Evolutionary conservation across 2,329 filamentous ascomycete species (phyloP).

Genomic region (Paraphoma chrysanthemicola): DNA sequence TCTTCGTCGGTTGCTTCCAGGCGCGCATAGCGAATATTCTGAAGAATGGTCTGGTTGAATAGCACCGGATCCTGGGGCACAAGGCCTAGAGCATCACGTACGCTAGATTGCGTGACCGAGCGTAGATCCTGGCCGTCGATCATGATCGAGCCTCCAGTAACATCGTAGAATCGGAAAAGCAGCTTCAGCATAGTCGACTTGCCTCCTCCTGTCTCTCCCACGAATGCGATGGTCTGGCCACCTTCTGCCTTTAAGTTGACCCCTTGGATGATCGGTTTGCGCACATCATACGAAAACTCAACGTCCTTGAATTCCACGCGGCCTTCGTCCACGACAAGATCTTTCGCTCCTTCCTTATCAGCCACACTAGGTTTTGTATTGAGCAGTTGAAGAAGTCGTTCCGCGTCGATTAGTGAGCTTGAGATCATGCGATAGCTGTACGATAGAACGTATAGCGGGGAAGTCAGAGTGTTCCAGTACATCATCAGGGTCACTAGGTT

Average conservation of each 20-base stretch:
- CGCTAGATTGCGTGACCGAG: constrained; percentile 63
- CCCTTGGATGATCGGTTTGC: constrained; percentile 59
- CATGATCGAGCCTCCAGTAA: constrained; percentile 59
- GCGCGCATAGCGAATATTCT: constrained; percentile 70
- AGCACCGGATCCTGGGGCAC: constrained; percentile 70
- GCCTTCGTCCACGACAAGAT: constrained; percentile 55
- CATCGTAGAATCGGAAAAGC: constrained; percentile 67
- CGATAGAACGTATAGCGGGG: constrained; percentile 59
- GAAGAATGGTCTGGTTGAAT: constrained; percentile 69
- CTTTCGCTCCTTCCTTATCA: constrained; percentile 48
- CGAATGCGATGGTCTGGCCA: constrained; percentile 65
- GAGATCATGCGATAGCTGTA: constrained; percentile 58
- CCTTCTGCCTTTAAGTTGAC: constrained; percentile 58
- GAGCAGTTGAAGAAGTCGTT: constrained; percentile 65
- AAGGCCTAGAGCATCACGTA: constrained; percentile 66
- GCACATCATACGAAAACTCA: constrained; percentile 62
- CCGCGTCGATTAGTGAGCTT: constrained; percentile 68
- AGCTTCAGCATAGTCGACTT: constrained; percentile 70
- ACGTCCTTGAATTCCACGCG: constrained; percentile 63
- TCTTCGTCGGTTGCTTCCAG: constrained; percentile 68
- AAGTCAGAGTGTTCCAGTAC: constrained; percentile 64
- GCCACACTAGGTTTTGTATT: constrained; percentile 64
- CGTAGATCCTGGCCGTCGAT: constrained; percentile 68
- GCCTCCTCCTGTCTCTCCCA: constrained; percentile 68
- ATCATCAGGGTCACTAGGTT: constrained; percentile 70